Base-by-base conservation (phyloP, 2,329 filamentous ascomycete genomes). In the Fusarium sp. region DNA sequence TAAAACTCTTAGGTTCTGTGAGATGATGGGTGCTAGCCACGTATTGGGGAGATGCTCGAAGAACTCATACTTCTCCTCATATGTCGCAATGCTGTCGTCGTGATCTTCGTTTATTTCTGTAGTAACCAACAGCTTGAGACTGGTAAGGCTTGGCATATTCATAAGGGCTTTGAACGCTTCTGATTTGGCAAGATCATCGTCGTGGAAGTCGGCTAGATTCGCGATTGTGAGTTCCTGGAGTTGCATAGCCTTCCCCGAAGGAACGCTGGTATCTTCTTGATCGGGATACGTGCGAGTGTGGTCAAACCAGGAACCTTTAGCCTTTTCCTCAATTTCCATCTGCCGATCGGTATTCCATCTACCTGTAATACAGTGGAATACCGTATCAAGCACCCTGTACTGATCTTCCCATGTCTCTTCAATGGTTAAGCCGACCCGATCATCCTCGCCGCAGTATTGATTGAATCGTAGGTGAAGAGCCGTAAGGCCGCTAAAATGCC, bases 1-100 rank as follows among this genome's bases (percentile, higher is more conserved):
- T 7, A 85, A 76, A 27, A 81, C 78, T 11, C 71, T 73, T 11
- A 82, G 60, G 17, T 75, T 75, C 7, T 72, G 41, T 3, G 65
- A 20, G 13, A 57, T 57, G 5, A 15, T 30, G 1, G 42, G 27
- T 17, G 17, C 7, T 4, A 61, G 30, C 76, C 74, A 78, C 3
- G 64, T 61, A 4, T n/a, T 27, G 1, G 74, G 67, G 1, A 78
- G 32, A 15, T 15, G 54, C 10, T 64, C 49, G 13, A 67, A 73
- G n/a, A 79, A 70, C 0, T 73, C 60, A 26, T 73, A 71, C 35
- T 64, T 73, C 27, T 72, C 56, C 3, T 30, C 44, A n/a, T 54
- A 40, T 7, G 23, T 48, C 6, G 11, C 30, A 10, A 11, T 27
- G 11, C 48, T 11, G 3, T 55, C n/a, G 14, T 18, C 15, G 35